Evolutionary conservation across 768 basidiomycete genomes (phyloP), one percentile per base, ranked within the genome.

Genomic region (Pleurotus giganteus): DNA sequence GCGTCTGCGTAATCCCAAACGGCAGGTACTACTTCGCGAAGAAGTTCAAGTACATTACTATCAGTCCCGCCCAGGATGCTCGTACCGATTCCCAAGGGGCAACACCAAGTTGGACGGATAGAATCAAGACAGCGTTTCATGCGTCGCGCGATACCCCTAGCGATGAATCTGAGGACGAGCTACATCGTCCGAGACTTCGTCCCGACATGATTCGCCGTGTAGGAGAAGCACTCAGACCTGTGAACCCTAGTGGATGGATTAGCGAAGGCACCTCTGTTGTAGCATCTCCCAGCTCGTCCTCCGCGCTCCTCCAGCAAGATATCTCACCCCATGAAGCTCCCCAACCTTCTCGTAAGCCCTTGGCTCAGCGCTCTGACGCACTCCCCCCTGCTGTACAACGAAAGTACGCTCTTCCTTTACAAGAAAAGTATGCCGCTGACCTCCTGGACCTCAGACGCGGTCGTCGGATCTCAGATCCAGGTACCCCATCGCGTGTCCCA

Each of bases 181-280:
- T n/a, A n/a, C 13, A 59, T 66, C 21, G 15, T 12, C 39, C 39
- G 7, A 26, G 77, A 70, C 54, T 92, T 4, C 71, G 80, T 44
- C 73, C 87, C 26, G 84, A 90, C 51, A 91, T 92, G 89, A 91
- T 94, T 54, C 79, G 83, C 27, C 75, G 90, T 47, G 78, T 88
- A 74, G 82, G 89, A 54, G 79, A 78, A 41, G 78, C 82, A 0
- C 88, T 86, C 4, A 83, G 81, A 63, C 81, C 79, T 1, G 75
- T 92, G 23, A 79, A 91, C 63, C 90, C 90, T 2, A 90, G 81
- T 60, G 89, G 90, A 4, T 82, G 77, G 80, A 76, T 90, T 21
- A 82, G 78, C 19, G 39, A 41, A 50, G 79, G 39, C 8, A 7
- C 39, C 2, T 41, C 39, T 41, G 39, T 17, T 7, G 13, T 32